Conservation (phyloP, 2,329 filamentous ascomycete genomes). For the Trichoderma oligosporum region DNA sequence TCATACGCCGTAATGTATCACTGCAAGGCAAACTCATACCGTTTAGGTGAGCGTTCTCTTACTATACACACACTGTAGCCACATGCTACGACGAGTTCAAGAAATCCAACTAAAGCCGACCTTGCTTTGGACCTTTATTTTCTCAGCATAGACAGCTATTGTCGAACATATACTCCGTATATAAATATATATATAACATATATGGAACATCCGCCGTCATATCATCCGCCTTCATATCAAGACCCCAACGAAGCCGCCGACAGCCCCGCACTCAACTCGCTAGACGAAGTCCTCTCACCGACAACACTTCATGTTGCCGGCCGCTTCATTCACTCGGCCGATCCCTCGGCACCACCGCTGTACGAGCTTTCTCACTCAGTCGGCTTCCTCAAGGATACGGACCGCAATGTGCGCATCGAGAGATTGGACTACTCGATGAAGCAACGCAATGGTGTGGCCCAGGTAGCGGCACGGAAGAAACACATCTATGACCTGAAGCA, state of each 20-base stretch:
- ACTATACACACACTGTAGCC: background rate
- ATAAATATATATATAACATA: no score
- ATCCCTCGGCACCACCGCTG: constrained; percentile 29
- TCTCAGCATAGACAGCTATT: no score
- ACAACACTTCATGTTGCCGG: constrained; percentile 33
- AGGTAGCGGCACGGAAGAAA: constrained; percentile 29
- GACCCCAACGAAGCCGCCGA: background rate
- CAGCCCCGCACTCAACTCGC: background rate
- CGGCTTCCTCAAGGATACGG: constrained; percentile 32
- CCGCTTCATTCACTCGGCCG: constrained; percentile 34
- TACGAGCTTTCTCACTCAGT: constrained; percentile 38
- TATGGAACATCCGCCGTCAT: constrained; percentile 10
- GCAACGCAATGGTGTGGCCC: constrained; percentile 25
- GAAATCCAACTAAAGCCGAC: background rate
- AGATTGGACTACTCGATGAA: constrained; percentile 32
- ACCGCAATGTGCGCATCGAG: constrained; percentile 31
- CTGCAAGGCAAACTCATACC: background rate
- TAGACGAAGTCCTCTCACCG: constrained; percentile 27
- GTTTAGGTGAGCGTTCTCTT: background rate
- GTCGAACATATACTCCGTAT: no score
- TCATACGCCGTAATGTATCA: background rate
- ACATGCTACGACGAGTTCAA: background rate
- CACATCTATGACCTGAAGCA: constrained; percentile 37
- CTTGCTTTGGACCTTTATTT: background rate
- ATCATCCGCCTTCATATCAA: constrained; percentile 6